Percentiles rank a stretch among this genome's conserved stretches.
Evolutionary conservation across 2,329 filamentous ascomycete species (phyloP).

Genomic region (Trematosphaeria pertusa): DNA sequence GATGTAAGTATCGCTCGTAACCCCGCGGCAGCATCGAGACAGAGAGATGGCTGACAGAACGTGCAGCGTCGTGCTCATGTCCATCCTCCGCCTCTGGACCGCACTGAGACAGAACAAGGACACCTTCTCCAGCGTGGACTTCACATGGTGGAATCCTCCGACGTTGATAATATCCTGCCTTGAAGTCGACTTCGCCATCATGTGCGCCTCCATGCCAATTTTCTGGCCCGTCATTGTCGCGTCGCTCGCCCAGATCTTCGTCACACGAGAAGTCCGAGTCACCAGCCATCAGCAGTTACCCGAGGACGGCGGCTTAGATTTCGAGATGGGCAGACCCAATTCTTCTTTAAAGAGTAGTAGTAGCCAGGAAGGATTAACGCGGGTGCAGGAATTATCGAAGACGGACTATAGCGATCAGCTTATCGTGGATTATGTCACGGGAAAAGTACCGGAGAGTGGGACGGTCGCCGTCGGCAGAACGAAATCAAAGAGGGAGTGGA

Average conservation of each 20-base stretch:
- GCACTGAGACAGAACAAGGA: conserved; percentile 24
- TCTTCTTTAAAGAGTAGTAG: conserved; percentile 29
- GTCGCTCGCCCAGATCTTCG: conserved; percentile 40
- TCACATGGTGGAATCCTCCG: conserved; percentile 40
- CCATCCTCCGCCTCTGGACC: conserved; percentile 38
- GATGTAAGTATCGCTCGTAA: conserved; percentile 21
- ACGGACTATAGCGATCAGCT: conserved; percentile 17
- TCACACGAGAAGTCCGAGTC: conserved; percentile 43
- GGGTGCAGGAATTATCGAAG: conserved; percentile 1
- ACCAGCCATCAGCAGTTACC: conserved; percentile 27
- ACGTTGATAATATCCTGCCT: conserved; percentile 39
- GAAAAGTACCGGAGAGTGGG: conserved; percentile 3
- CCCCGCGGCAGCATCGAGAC: neutral
- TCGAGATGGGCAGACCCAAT: conserved; percentile 26
- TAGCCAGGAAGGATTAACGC: conserved; percentile 30
- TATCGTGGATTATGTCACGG: conserved; percentile 16
- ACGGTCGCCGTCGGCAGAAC: conserved; percentile 1
- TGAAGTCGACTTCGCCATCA: conserved; percentile 45
- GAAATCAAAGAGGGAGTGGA: conserved; percentile 4
- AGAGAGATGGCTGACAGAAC: conserved; percentile 6
- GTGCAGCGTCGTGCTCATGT: conserved; percentile 36
- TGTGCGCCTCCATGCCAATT: conserved; percentile 46
- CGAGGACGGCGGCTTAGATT: conserved; percentile 17
- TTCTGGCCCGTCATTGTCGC: conserved; percentile 44
- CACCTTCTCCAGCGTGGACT: conserved; percentile 28